A percentile compares a stretch with the other conserved stretches of the same genome.
phyloP scores from a whole-genome alignment of 2,329 filamentous ascomycete genomes.

The Beauveria caledonica region DNA sequence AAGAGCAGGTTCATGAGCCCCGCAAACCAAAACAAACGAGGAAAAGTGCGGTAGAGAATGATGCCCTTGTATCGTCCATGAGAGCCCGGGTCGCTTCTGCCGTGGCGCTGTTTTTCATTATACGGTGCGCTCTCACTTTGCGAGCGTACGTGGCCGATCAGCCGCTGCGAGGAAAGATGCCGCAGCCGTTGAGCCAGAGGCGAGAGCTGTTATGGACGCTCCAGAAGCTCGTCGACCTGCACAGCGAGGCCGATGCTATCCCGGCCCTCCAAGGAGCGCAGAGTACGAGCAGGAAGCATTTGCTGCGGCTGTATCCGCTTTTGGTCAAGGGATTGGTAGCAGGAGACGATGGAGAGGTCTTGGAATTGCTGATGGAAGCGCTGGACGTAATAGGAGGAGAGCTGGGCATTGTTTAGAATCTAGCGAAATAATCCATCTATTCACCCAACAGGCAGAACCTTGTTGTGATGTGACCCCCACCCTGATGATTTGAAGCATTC shows the following conservation, averaged over 20 bases:
- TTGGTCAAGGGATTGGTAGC: slow-evolving; percentile 54
- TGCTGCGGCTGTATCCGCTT: slow-evolving; percentile 74
- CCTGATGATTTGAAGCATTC: slow-evolving; percentile 29
- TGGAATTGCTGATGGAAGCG: slow-evolving; percentile 48
- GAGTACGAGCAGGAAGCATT: slow-evolving; percentile 59
- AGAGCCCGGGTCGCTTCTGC: slow-evolving; percentile 61
- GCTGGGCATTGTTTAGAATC: slow-evolving; percentile 28
- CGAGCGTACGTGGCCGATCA: slow-evolving; percentile 85
- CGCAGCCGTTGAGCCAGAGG: slow-evolving; percentile 73
- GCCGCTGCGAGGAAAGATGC: slow-evolving; percentile 79
- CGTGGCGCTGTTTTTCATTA: slow-evolving; percentile 70
- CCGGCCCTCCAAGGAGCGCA: slow-evolving; percentile 43
- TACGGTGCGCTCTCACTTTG: slow-evolving; percentile 73
- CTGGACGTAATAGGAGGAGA: slow-evolving; percentile 55
- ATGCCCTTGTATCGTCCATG: slow-evolving; percentile 19
- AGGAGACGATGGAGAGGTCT: slow-evolving; percentile 52
- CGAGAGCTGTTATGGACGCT: slow-evolving; percentile 71
- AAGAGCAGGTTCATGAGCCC: slow-evolving; percentile 29
- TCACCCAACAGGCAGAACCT: too few species aligned
- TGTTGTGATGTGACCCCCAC: too few species aligned
- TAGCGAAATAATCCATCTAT: too few species aligned
- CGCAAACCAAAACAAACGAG: slow-evolving; percentile 20
- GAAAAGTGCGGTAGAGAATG: background rate
- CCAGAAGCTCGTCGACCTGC: slow-evolving; percentile 54
- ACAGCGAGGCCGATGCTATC: slow-evolving; percentile 63